Evolutionary conservation across 371 early-diverging fungal species (phyloP).

Genomic region (Sporodiniella umbellata): DNA sequence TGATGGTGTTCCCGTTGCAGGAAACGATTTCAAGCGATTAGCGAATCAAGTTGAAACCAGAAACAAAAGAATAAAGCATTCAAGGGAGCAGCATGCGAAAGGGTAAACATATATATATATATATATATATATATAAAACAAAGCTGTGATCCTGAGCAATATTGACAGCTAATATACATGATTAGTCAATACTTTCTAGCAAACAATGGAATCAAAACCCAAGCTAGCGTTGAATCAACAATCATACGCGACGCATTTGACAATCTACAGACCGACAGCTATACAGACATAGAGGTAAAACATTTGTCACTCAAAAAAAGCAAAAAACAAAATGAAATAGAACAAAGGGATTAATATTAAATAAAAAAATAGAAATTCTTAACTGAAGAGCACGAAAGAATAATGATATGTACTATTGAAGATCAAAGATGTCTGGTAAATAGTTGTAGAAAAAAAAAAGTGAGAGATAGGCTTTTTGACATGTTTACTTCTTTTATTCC

Average conservation of each 20-base stretch:
- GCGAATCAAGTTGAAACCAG: slow-evolving; percentile 2
- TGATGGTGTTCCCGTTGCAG: background rate
- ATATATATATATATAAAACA: no score
- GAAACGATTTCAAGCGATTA: slow-evolving; percentile 9
- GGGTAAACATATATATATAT: no score
- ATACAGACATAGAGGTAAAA: slow-evolving; percentile 17
- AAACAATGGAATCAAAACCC: slow-evolving; percentile 34
- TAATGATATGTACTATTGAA: slow-evolving; percentile 12
- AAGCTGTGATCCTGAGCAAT: no score
- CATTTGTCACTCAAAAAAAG: no score
- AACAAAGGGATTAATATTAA: background rate
- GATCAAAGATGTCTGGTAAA: slow-evolving; percentile 7
- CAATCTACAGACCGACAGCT: slow-evolving; percentile 3
- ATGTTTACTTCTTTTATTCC: background rate
- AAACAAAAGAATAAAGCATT: slow-evolving; percentile 7
- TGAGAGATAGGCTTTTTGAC: background rate
- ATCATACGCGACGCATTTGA: slow-evolving; percentile 7
- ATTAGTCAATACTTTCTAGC: slow-evolving; percentile 43
- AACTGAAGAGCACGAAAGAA: slow-evolving; percentile 15
- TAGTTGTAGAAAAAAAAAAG: background rate
- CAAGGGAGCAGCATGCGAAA: slow-evolving; percentile 19
- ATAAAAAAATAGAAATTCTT: slow-evolving; percentile 6
- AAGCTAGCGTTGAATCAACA: slow-evolving; percentile 6
- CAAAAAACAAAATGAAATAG: no score
- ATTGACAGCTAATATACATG: no score